A percentile compares a stretch with the other conserved stretches of the same genome.
Conservation (phyloP, 1,284 basidiomycete species). For the Exobasidium cylindrosporum region DNA sequence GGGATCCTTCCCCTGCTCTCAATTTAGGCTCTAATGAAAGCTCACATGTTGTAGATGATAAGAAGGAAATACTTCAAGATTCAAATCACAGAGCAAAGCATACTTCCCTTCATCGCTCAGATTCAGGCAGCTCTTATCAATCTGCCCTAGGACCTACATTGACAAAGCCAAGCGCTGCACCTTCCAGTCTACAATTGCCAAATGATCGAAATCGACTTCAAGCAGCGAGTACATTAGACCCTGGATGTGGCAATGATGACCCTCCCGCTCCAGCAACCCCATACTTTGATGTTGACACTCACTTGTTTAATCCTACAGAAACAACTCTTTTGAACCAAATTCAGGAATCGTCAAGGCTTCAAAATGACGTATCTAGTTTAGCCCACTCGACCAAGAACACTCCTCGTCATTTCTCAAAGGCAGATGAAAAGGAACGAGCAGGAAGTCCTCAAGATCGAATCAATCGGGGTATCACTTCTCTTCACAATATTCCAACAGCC, state of each 20-base stretch:
- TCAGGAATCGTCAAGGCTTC: too few relatives aligned
- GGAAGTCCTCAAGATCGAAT: background rate
- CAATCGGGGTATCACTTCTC: background rate
- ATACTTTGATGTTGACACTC: slow-evolving; percentile 36
- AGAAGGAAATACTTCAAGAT: background rate
- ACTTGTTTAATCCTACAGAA: background rate
- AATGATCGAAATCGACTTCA: background rate
- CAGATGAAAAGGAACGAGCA: too few relatives aligned
- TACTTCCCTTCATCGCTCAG: slow-evolving; percentile 18
- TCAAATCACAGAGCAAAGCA: background rate
- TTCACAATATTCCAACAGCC: background rate
- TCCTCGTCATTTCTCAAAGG: too few relatives aligned
- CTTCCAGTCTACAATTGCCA: background rate
- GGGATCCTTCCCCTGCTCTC: too few relatives aligned
- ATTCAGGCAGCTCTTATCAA: slow-evolving; percentile 32
- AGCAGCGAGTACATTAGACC: background rate
- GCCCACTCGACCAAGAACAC: too few relatives aligned
- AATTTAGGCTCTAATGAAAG: too few relatives aligned
- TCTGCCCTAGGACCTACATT: background rate
- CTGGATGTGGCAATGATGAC: slow-evolving; percentile 29
- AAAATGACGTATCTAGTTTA: too few relatives aligned
- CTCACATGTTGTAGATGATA: too few relatives aligned
- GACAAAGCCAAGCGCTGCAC: background rate
- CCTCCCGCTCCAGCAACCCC: slow-evolving; percentile 32
- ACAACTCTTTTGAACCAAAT: too few relatives aligned